Evolutionary conservation across 768 basidiomycete genomes (phyloP), one percentile per base, ranked within the genome.

Genomic region (Boletus insuetus): DNA sequence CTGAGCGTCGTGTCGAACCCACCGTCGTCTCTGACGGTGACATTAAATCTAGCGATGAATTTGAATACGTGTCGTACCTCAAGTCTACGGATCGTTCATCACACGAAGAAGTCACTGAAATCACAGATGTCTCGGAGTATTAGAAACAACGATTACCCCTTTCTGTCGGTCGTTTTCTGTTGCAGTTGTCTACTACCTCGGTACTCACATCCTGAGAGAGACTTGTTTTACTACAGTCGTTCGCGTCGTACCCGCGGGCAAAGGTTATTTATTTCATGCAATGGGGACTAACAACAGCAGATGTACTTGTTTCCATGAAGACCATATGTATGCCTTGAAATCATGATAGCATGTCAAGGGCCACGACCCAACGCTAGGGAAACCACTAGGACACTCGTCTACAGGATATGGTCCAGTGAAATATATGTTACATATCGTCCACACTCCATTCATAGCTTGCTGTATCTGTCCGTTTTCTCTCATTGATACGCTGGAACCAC

Each of bases 401-500:
- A 53, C 46, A 34, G 42, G n/a, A 37, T 49, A 39, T n/a, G n/a
- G n/a, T n/a, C 22, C 19, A 37, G 34, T 41, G 46, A 48, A 24
- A 57, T 32, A 50, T 42, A 55, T 16, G 31, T 63, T 82, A 96
- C 94, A 97, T 97, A 67, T 96, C 94, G 60, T 97, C 94, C 51
- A 89, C 86, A 58, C 92, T 86, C 90, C 90, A 96, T 55, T 84
- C 77, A 62, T 94, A 86, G 49, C 86, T 86, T 66, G 93, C 92
- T 24, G 80, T 69, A 6, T 82, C 82, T 54, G 74, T 79, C 55
- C 95, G 82, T 65, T 84, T 82, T 66, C 78, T 79, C 40, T 89
- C 82, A 68, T 98, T 98, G 56, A 79, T 75, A 53, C 79, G 80
- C 71, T 98, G 93, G 77, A 95, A 96, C 49, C 84, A 75, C 64